A percentile compares a stretch with the other conserved stretches of the same genome.
These are phyloP conservation scores for Trichoderma koningii DNA, from an alignment of 2,329 filamentous ascomycete genomes.

Conservation along the genomic window DNA sequence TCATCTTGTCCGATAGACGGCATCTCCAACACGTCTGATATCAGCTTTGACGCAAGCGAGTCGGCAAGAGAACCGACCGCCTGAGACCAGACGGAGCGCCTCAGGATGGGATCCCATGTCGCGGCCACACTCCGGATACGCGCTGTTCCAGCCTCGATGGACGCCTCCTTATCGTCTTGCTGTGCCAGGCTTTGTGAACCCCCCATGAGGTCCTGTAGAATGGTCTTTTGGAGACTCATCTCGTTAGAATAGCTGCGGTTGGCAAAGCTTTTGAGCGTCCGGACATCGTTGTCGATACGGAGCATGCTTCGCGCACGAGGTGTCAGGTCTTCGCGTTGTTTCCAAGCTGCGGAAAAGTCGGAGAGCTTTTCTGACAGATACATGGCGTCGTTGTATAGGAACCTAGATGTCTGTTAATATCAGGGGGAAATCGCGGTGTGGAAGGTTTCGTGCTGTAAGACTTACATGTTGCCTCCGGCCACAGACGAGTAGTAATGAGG, in stretches of 20 bases:
- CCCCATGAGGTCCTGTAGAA: constrained; percentile 63
- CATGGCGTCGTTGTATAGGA: constrained; percentile 67
- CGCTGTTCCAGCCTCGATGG: constrained; percentile 55
- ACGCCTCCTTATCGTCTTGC: constrained; percentile 55
- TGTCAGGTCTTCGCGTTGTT: constrained; percentile 54
- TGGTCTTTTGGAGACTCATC: constrained; percentile 61
- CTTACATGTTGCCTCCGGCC: constrained; percentile 65
- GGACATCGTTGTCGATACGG: constrained; percentile 61
- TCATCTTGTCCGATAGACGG: constrained; percentile 64
- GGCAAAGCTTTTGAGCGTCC: constrained; percentile 61
- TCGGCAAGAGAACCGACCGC: constrained; percentile 63
- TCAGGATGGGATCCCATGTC: constrained; percentile 60
- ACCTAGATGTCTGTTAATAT: constrained; percentile 45
- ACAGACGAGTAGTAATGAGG: constrained; percentile 70
- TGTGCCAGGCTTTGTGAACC: constrained; percentile 62
- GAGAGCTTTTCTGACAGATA: constrained; percentile 62
- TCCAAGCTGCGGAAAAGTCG: constrained; percentile 55
- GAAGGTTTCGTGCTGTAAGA: background rate
- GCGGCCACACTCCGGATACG: constrained; percentile 57
- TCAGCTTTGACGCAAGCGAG: constrained; percentile 60
- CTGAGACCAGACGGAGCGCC: constrained; percentile 63
- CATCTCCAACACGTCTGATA: constrained; percentile 63
- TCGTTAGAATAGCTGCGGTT: constrained; percentile 63
- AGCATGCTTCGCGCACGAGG: constrained; percentile 56
- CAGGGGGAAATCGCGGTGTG: background rate